These are phyloP conservation scores for Persicaria tinctoria DNA, from an alignment of 148 eudicot species.

Conservation along the genomic window DNA sequence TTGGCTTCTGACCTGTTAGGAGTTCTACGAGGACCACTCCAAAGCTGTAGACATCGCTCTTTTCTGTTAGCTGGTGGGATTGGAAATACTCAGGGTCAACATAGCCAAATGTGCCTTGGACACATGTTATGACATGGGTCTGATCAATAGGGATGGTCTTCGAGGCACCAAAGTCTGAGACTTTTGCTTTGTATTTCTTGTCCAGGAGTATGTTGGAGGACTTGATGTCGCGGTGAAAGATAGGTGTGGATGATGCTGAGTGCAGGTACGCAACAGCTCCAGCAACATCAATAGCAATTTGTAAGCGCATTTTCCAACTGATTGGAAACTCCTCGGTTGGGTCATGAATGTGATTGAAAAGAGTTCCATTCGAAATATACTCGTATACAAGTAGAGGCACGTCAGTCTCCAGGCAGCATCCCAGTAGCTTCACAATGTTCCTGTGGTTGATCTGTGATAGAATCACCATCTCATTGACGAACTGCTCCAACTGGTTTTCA, in stretches of 20 bases:
- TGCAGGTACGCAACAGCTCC: slow-evolving; percentile 28
- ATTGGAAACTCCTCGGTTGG: slow-evolving; percentile 19
- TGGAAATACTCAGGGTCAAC: slow-evolving; percentile 37
- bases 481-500: slow-evolving; percentile 18
- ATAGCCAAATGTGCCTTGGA: slow-evolving; percentile 36
- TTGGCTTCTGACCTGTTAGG: slow-evolving; percentile 29
- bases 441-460: slow-evolving; percentile 30
- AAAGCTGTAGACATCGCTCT: slow-evolving; percentile 39
- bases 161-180: slow-evolving; percentile 34
- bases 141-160: slow-evolving; percentile 23
- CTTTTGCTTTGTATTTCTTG: slow-evolving; percentile 23
- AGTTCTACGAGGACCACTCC: slow-evolving; percentile 36
- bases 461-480: slow-evolving; percentile 33
- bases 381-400: slow-evolving; percentile 30
- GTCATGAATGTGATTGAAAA: slow-evolving; percentile 17
- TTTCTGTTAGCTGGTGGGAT: slow-evolving; percentile 29
- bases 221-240: slow-evolving; percentile 33
- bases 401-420: slow-evolving; percentile 28
- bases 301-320: slow-evolving; percentile 32
- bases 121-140: slow-evolving; percentile 31
- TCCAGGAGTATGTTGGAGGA: slow-evolving; percentile 35
- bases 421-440: slow-evolving; percentile 28
- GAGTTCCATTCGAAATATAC: slow-evolving; percentile 22
- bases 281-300: slow-evolving; percentile 29
- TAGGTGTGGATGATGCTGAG: slow-evolving; percentile 21